Conservation (phyloP, 768 basidiomycete species). For the Pisolithus marmoratus region DNA sequence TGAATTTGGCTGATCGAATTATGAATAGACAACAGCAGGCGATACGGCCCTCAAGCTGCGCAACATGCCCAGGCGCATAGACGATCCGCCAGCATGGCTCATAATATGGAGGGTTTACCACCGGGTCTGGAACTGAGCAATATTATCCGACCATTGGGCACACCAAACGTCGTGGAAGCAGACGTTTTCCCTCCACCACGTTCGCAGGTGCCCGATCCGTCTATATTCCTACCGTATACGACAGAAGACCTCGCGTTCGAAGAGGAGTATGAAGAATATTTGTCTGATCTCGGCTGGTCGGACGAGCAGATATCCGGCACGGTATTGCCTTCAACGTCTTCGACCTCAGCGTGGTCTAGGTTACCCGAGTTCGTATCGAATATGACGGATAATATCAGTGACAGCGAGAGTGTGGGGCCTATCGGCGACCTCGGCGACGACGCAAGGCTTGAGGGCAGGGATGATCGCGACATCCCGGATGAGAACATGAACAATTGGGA, state of each 20-base stretch:
- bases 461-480: conserved; percentile 58
- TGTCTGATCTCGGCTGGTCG: conserved; percentile 80
- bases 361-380: conserved; percentile 75
- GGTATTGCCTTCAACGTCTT: conserved; percentile 25
- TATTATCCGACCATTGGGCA: conserved; percentile 68
- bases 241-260: conserved; percentile 94
- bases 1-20: conserved; percentile 4
- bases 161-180: conserved; percentile 72
- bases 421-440: conserved; percentile 88
- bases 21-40: conserved; percentile 75
- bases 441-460: conserved; percentile 57
- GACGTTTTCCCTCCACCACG: conserved; percentile 96
- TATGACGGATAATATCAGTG: conserved; percentile 85
- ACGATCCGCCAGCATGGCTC: conserved; percentile 78
- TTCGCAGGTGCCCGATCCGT: conserved; percentile 77
- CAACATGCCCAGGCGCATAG: conserved; percentile 59
- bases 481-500: conserved; percentile 96
- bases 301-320: conserved; percentile 47
- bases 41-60: conserved; percentile 65
- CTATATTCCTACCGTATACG: conserved; percentile 84
- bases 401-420: conserved; percentile 88
- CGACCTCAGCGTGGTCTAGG: conserved; percentile 71
- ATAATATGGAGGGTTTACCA: conserved; percentile 72
- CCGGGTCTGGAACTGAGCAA: conserved; percentile 70
- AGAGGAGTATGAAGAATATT: conserved; percentile 94